Percentiles rank a stretch among this genome's conserved stretches.
Evolutionary conservation across 1,284 basidiomycete species (phyloP).

Genomic region (Ceratobasidium sp.): DNA sequence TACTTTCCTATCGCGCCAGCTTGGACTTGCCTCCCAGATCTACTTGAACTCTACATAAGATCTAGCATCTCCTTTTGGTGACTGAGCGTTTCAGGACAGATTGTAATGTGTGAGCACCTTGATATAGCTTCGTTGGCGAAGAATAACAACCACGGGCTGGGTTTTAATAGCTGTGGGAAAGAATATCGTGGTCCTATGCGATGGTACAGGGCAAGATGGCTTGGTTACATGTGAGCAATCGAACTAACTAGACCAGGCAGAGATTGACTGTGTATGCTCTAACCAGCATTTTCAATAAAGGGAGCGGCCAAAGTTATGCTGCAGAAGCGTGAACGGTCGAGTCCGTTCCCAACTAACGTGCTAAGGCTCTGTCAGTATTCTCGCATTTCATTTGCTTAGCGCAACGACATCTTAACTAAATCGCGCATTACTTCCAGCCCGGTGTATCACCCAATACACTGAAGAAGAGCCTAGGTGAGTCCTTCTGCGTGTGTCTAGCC

Average conservation of each 20-base stretch:
- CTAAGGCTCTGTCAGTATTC: constrained; percentile 13
- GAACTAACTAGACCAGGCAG: background rate
- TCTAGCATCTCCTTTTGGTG: too few relatives aligned
- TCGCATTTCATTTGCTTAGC: background rate
- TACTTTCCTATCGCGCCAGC: too few relatives aligned
- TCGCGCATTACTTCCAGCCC: background rate
- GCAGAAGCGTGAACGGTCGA: background rate
- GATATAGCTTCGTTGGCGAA: too few relatives aligned
- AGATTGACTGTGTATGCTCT: background rate
- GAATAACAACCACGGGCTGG: background rate
- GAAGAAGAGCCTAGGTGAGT: constrained; percentile 11
- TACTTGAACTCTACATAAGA: too few relatives aligned
- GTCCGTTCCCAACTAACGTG: constrained; percentile 23
- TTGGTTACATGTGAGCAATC: constrained; percentile 12
- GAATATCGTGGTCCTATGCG: constrained; percentile 29
- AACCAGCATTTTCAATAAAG: constrained; percentile 18
- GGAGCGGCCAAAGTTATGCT: background rate
- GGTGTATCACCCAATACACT: constrained; percentile 15
- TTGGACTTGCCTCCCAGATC: too few relatives aligned
- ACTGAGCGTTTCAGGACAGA: too few relatives aligned
- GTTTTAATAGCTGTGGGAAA: background rate
- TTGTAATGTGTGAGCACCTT: too few relatives aligned
- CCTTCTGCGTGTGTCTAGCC: background rate
- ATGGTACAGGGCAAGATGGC: constrained; percentile 35
- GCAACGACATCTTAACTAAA: background rate